Conservation (phyloP, 2,329 filamentous ascomycete genomes). For the Nemania sp. region DNA sequence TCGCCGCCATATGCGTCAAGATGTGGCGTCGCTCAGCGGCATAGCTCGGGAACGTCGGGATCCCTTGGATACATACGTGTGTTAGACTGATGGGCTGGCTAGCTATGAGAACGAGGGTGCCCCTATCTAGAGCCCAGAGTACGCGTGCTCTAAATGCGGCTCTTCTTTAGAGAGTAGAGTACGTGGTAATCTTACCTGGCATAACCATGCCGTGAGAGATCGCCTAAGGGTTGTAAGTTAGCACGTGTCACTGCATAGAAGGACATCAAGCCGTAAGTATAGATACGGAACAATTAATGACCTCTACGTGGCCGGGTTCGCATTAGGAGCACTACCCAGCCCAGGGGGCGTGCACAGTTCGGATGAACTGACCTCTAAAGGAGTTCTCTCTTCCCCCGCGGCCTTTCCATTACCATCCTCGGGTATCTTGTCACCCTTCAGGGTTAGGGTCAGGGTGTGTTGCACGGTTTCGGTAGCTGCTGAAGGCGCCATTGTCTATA, state of each 20-base stretch:
- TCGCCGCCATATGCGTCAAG: constrained; percentile 74
- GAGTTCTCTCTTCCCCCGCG: constrained; percentile 47
- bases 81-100: constrained; percentile 1
- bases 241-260: neutral
- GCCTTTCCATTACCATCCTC: constrained; percentile 27
- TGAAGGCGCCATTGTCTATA: constrained; percentile 50
- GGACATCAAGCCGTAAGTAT: neutral
- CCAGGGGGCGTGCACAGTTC: neutral
- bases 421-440: constrained; percentile 38
- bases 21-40: constrained; percentile 69
- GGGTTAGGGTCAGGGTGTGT: constrained; percentile 27
- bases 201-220: constrained; percentile 54
- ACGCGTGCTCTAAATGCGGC: neutral
- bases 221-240: constrained; percentile 43
- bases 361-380: constrained; percentile 45
- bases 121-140: neutral
- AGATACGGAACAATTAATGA: neutral
- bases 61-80: constrained; percentile 49
- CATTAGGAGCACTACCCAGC: neutral
- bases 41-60: constrained; percentile 57
- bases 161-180: neutral
- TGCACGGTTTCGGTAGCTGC: constrained; percentile 46
- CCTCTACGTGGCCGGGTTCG: neutral
- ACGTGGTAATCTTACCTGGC: constrained; percentile 43
- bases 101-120: neutral